A percentile compares a stretch with the other conserved stretches of the same genome.
phyloP scores from a whole-genome alignment of 2,329 filamentous ascomycete genomes.

The Alternaria sp. region DNA sequence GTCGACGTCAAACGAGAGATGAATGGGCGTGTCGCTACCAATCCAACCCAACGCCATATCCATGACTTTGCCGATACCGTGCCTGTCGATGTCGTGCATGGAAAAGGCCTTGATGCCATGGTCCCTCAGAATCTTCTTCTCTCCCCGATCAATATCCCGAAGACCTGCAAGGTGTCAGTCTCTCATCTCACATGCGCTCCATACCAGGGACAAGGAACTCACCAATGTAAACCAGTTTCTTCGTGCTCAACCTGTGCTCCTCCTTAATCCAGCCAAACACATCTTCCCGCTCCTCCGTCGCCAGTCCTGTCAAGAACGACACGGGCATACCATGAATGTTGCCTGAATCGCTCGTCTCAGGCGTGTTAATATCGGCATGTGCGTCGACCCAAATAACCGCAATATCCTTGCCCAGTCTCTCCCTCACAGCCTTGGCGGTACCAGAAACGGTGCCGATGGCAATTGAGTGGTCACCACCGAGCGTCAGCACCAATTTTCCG shows the following conservation, averaged over 20 bases:
- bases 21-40: conserved; percentile 91
- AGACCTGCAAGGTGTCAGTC: conserved; percentile 52
- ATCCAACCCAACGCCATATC: conserved; percentile 99
- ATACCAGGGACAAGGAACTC: background rate
- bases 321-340: conserved; percentile 99
- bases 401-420: conserved; percentile 82
- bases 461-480: conserved; percentile 96
- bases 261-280: conserved; percentile 89
- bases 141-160: conserved; percentile 88
- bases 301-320: conserved; percentile 86
- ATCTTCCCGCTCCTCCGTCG: conserved; percentile 76
- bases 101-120: conserved; percentile 94
- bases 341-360: conserved; percentile 85
- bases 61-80: conserved; percentile 94
- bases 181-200: no score
- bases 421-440: conserved; percentile 83
- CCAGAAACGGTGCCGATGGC: conserved; percentile 93
- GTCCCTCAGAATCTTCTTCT: conserved; percentile 91
- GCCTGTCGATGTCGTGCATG: conserved; percentile 97
- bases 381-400: conserved; percentile 99
- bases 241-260: conserved; percentile 73
- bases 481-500: conserved; percentile 87
- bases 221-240: conserved; percentile 96
- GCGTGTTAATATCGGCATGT: conserved; percentile 97
- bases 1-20: conserved; percentile 96